Evolutionary conservation across 306 rosid genomes (phyloP).

Genomic region (Rosa multiflora): DNA sequence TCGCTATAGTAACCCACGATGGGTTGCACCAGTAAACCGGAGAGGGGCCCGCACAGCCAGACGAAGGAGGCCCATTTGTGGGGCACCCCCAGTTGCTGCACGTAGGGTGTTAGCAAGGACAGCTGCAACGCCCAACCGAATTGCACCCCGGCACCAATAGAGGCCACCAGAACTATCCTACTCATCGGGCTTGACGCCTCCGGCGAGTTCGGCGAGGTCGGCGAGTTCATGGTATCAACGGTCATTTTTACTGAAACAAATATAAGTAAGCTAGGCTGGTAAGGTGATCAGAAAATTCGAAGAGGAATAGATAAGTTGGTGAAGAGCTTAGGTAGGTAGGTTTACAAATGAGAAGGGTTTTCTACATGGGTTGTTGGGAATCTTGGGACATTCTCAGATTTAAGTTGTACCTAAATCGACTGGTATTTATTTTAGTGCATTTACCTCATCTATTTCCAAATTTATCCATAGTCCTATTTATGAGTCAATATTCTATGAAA

Average conservation of each 20-base stretch:
- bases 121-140: constrained; percentile 3
- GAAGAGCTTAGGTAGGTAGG: not conserved
- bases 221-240: not conserved
- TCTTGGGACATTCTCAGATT: not conserved
- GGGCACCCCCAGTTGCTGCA: not conserved
- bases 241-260: not conserved
- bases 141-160: not conserved
- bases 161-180: not conserved
- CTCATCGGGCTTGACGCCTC: not conserved
- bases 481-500: not conserved
- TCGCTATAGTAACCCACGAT: not conserved
- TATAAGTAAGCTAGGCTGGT: not conserved
- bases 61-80: not conserved
- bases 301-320: not conserved
- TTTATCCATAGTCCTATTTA: not conserved
- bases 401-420: not conserved
- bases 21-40: not conserved
- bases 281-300: not conserved
- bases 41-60: constrained; percentile 2
- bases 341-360: not conserved
- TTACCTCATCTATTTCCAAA: not conserved
- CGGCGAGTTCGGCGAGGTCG: not conserved
- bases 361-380: not conserved
- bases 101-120: not conserved
- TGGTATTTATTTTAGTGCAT: not conserved